Percentiles rank a stretch among this genome's conserved stretches.
Conservation (phyloP, 2,329 filamentous ascomycete species). For the Samsoniella hepiali region DNA sequence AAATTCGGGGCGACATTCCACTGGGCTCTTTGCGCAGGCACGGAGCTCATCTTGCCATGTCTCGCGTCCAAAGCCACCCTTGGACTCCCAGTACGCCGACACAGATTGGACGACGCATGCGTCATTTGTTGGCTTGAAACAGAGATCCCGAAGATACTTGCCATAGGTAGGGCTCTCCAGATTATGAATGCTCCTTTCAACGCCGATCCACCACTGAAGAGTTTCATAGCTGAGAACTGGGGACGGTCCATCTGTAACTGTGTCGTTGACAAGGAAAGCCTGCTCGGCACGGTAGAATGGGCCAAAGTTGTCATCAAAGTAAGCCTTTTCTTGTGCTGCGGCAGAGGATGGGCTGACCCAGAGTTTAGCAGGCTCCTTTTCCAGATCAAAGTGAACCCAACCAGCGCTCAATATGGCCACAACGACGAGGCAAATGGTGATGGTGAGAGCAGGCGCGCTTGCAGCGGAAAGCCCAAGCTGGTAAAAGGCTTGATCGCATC, state of each 20-base stretch:
- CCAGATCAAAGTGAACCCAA: constrained; percentile 85
- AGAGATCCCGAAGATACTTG: constrained; percentile 75
- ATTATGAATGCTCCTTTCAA: constrained; percentile 72
- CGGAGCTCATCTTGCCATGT: constrained; percentile 71
- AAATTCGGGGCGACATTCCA: constrained; percentile 82
- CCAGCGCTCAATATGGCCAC: constrained; percentile 79
- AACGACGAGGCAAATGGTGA: constrained; percentile 68
- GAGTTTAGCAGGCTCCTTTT: constrained; percentile 82
- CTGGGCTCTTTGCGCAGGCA: constrained; percentile 74
- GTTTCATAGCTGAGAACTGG: constrained; percentile 88
- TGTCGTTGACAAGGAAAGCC: constrained; percentile 90
- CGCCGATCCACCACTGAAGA: constrained; percentile 87
- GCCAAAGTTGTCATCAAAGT: constrained; percentile 90
- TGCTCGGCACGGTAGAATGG: constrained; percentile 95
- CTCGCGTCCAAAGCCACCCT: constrained; percentile 36
- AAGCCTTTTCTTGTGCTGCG: constrained; percentile 87
- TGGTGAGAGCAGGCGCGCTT: constrained; percentile 80
- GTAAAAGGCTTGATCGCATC: constrained; percentile 77
- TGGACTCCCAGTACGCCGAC: constrained; percentile 80
- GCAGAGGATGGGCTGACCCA: constrained; percentile 96
- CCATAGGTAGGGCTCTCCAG: constrained; percentile 68
- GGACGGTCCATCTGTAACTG: constrained; percentile 56
- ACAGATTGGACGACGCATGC: constrained; percentile 92
- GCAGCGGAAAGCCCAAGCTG: constrained; percentile 77
- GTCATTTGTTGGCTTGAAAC: constrained; percentile 87